Percentiles rank a stretch among this genome's conserved stretches.
Evolutionary conservation across 345 rosid genomes (phyloP).

Genomic region (Eucalyptus microcorys): DNA sequence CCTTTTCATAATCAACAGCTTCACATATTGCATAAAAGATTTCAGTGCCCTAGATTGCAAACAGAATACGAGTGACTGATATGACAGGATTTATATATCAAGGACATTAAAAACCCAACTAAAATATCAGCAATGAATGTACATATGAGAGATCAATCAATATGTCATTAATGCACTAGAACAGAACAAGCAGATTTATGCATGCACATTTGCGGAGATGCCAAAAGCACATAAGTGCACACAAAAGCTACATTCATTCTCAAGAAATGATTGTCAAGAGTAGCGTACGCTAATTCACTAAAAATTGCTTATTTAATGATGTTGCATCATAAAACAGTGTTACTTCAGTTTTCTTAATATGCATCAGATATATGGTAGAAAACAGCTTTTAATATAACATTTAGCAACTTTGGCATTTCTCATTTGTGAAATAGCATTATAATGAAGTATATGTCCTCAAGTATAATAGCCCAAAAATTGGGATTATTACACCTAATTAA

Average conservation of each 20-base stretch:
- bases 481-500: not conserved
- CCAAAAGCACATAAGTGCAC: not conserved
- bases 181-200: not conserved
- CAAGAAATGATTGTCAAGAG: not conserved
- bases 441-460: not conserved
- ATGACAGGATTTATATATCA: not conserved
- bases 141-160: not conserved
- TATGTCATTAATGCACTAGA: not conserved
- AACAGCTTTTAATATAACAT: not conserved
- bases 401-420: not conserved
- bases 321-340: not conserved
- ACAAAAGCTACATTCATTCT: not conserved
- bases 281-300: not conserved
- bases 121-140: not conserved
- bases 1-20: constrained; percentile 83
- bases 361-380: not conserved
- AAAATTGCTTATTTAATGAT: not conserved
- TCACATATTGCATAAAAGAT: constrained; percentile 55
- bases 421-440: not conserved
- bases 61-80: not conserved
- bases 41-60: constrained; percentile 33
- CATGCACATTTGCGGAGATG: not conserved
- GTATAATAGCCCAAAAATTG: not conserved
- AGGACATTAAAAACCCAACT: not conserved
- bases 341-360: not conserved